Base-by-base conservation (phyloP, 2,329 filamentous ascomycete species). In the Colletotrichum trifolii region DNA sequence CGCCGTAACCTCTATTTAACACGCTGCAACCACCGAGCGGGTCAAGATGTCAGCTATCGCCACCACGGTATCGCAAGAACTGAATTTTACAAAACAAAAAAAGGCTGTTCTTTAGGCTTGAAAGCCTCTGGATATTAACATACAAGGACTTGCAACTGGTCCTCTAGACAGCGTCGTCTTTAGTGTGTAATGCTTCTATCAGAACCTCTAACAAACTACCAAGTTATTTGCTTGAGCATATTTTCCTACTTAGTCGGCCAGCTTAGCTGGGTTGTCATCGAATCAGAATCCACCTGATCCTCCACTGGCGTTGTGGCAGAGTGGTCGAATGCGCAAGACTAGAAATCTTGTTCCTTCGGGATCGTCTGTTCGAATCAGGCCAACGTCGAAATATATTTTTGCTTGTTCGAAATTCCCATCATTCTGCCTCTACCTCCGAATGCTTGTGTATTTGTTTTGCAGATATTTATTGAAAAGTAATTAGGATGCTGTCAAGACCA, bases 341-440 rank as follows among this genome's bases (percentile, higher is more conserved):
- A 57, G 54, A 57, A 57, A 57, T 57, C 54, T 57, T 57, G 54
- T 57, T 57, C 54, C 54, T 57, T 56, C 54, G 54, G 54, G 54
- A 56, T 43, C 50, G 53, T 55, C 54, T 56, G 54, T 56, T 56
- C 54, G 54, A 57, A 49, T 57, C 54, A 57, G 54, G 54, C 54
- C 54, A 57, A 48, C 36, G 54, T 57, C 54, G 54, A n/a, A n/a
- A n/a, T n/a, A n/a, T n/a, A n/a, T n/a, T n/a, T n/a, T n/a, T n/a
- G n/a, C n/a, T n/a, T n/a, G n/a, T n/a, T n/a, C n/a, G n/a, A n/a
- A n/a, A n/a, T n/a, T n/a, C n/a, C n/a, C n/a, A n/a, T n/a, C n/a
- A 4, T 45, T 0, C 3, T 36, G n/a, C 4, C 25, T 25, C 25
- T 25, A 25, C 25, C 25, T 25, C 25, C 25, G 1, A 25, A 25